These are phyloP conservation scores for Thalassiosira exigua DNA, from an alignment of 352 stramenopile species.

Conservation along the genomic window DNA sequence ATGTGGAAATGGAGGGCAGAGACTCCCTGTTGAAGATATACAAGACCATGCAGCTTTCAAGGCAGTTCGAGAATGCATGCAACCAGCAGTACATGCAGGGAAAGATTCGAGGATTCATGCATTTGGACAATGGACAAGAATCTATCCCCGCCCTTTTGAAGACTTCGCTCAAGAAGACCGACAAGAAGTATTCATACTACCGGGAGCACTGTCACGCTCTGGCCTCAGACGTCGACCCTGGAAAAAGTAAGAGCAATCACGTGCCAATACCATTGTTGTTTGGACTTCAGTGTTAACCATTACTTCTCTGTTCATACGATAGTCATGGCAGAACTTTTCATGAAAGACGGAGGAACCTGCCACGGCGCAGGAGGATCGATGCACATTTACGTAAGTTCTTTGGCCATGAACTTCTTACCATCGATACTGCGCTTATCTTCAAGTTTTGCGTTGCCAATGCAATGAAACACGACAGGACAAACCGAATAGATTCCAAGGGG, in stretches of 20 bases:
- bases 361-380: constrained; percentile 89
- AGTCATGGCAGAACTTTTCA: constrained; percentile 90
- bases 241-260: constrained; percentile 41
- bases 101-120: constrained; percentile 91
- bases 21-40: constrained; percentile 87
- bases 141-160: constrained; percentile 87
- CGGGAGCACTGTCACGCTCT: constrained; percentile 90
- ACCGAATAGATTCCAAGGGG: constrained; percentile 87
- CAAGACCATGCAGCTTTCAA: constrained; percentile 87
- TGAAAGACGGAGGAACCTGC: constrained; percentile 89
- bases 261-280: too few relatives aligned
- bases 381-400: constrained; percentile 86
- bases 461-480: too few relatives aligned
- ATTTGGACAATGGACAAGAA: constrained; percentile 91
- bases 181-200: constrained; percentile 92
- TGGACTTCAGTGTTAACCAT: too few relatives aligned
- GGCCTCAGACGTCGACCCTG: constrained; percentile 85
- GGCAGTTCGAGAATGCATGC: constrained; percentile 90
- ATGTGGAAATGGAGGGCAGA: constrained; percentile 83
- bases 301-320: background rate
- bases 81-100: constrained; percentile 89
- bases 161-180: constrained; percentile 85
- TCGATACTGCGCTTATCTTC: too few relatives aligned
- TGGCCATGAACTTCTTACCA: too few relatives aligned
- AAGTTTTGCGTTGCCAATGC: too few relatives aligned